Evolutionary conservation across 768 basidiomycete species (phyloP).

Genomic region (Russula abietina): DNA sequence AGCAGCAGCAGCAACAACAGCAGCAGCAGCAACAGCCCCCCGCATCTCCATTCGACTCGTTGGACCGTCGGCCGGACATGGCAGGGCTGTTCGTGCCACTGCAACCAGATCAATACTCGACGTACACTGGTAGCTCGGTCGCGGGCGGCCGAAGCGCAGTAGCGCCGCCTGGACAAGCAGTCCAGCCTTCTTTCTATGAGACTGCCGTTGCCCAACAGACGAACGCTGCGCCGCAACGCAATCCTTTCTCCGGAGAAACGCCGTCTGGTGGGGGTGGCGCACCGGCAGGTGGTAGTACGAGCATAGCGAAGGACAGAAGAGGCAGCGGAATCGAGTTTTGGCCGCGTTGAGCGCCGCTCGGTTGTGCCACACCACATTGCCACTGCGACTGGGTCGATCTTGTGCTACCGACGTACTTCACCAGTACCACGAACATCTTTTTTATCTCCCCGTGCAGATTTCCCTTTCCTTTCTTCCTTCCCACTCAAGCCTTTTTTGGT

Average conservation of each 20-base stretch:
- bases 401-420: conserved; percentile 1
- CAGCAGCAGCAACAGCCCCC: conserved; percentile 32
- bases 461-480: conserved; percentile 7
- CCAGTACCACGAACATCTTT: conserved; percentile 12
- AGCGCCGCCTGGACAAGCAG: conserved; percentile 46
- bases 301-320: conserved; percentile 48
- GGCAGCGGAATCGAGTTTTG: conserved; percentile 66
- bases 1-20: conserved; percentile 35
- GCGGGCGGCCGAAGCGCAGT: conserved; percentile 38
- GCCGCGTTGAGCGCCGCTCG: conserved; percentile 49
- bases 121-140: conserved; percentile 39
- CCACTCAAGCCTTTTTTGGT: background rate
- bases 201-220: conserved; percentile 44
- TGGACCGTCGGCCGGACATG: conserved; percentile 59
- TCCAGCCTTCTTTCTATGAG: conserved; percentile 66
- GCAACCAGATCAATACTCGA: conserved; percentile 73
- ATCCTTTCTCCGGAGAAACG: conserved; percentile 30
- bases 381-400: background rate
- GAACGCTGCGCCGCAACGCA: conserved; percentile 31
- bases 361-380: background rate
- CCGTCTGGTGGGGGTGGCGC: conserved; percentile 20
- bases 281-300: conserved; percentile 39
- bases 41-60: conserved; percentile 48
- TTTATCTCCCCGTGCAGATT: conserved; percentile 20
- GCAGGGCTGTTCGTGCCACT: conserved; percentile 71